Percentiles rank a stretch among this genome's conserved stretches.
Evolutionary conservation across 2,329 filamentous ascomycete genomes (phyloP).

Genomic region (Cytospora leucostoma): DNA sequence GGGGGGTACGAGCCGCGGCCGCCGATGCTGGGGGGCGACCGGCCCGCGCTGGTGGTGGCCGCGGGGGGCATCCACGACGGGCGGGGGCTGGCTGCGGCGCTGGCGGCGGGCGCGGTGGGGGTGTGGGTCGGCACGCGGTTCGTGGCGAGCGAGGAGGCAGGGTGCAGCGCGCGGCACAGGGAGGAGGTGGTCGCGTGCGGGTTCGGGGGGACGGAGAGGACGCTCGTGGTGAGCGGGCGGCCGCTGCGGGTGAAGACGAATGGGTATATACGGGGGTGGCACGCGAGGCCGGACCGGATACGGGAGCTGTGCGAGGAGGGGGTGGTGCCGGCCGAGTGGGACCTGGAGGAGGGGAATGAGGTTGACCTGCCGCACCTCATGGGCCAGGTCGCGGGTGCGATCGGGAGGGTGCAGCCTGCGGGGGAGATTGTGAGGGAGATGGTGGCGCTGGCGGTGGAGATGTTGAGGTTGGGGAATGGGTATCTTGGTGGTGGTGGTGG

Average conservation of each 20-base stretch:
- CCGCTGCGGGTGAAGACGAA: slow-evolving; percentile 81
- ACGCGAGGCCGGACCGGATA: slow-evolving; percentile 72
- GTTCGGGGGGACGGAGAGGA: slow-evolving; percentile 79
- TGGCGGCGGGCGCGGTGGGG: slow-evolving; percentile 86
- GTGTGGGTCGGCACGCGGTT: slow-evolving; percentile 97
- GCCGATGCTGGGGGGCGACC: slow-evolving; percentile 64
- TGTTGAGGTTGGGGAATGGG: slow-evolving; percentile 61
- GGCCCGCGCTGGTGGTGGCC: slow-evolving; percentile 77
- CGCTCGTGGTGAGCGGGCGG: slow-evolving; percentile 78
- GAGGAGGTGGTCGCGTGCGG: slow-evolving; percentile 76
- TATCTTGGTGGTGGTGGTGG: slow-evolving; percentile 51
- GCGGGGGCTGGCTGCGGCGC: slow-evolving; percentile 72
- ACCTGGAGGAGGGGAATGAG: slow-evolving; percentile 80
- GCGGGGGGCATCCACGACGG: slow-evolving; percentile 88
- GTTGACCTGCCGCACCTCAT: slow-evolving; percentile 87
- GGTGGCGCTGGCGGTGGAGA: slow-evolving; percentile 72
- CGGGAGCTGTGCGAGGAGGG: slow-evolving; percentile 73
- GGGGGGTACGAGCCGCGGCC: slow-evolving; percentile 69
- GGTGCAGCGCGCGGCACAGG: slow-evolving; percentile 81
- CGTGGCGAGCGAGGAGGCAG: slow-evolving; percentile 79
- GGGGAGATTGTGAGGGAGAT: slow-evolving; percentile 86
- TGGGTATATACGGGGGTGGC: slow-evolving; percentile 82
- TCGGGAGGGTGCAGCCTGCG: slow-evolving; percentile 77
- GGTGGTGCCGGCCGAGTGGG: slow-evolving; percentile 77
- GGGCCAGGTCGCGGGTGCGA: slow-evolving; percentile 86